These are phyloP conservation scores for Sporothrix inflata DNA, from an alignment of 2,329 filamentous ascomycete species.

Conservation along the genomic window DNA sequence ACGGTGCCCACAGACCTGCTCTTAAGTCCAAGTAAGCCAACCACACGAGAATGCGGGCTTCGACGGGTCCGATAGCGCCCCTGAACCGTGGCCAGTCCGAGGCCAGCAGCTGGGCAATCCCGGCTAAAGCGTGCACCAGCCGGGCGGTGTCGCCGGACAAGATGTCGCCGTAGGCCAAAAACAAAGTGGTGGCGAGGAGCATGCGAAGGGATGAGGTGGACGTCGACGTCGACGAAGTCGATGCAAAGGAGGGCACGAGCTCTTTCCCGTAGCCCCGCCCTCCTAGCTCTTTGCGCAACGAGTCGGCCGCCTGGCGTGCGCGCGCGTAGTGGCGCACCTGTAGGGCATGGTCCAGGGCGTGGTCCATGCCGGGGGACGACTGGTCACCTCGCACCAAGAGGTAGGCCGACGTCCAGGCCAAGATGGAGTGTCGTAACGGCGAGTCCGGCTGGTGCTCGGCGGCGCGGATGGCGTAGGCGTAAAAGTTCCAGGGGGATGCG, in stretches of 20 bases:
- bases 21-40: constrained; percentile 28
- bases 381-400: constrained; percentile 18
- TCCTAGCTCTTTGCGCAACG: neutral
- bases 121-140: neutral
- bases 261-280: neutral
- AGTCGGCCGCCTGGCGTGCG: constrained; percentile 16
- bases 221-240: neutral
- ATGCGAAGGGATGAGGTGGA: neutral
- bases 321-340: constrained; percentile 29
- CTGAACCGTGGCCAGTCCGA: constrained; percentile 26
- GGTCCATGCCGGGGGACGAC: neutral
- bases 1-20: constrained; percentile 17
- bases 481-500: constrained; percentile 29
- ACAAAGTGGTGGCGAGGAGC: constrained; percentile 25
- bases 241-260: neutral
- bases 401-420: constrained; percentile 31
- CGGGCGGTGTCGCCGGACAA: constrained; percentile 28
- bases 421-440: constrained; percentile 29
- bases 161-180: constrained; percentile 28
- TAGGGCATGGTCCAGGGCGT: constrained; percentile 14
- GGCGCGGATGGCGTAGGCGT: constrained; percentile 30
- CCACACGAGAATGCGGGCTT: constrained; percentile 30
- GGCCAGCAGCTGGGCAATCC: constrained; percentile 15
- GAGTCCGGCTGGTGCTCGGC: constrained; percentile 29
- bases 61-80: constrained; percentile 20